These are phyloP conservation scores for Citrus maxima DNA, from an alignment of 345 rosid species.

Conservation along the genomic window DNA sequence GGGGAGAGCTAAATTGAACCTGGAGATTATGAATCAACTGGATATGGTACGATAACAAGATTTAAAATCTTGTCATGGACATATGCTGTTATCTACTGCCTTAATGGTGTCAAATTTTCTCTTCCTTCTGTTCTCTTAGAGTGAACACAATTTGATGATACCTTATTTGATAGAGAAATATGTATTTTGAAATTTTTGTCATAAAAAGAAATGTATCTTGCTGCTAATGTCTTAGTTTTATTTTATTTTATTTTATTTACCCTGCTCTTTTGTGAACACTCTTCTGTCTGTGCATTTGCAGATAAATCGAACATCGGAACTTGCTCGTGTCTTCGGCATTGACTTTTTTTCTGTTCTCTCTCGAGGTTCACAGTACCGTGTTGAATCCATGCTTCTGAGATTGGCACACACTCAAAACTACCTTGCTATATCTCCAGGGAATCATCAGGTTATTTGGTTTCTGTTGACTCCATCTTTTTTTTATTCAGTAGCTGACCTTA, in stretches of 20 bases:
- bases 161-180: background rate
- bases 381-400: conserved; percentile 95
- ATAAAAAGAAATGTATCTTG: background rate
- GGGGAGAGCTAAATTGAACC: conserved; percentile 71
- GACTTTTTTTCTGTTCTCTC: conserved; percentile 98
- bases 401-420: conserved; percentile 94
- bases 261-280: background rate
- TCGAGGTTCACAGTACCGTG: conserved; percentile 97
- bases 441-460: conserved; percentile 62
- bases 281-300: conserved; percentile 35
- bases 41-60: conserved; percentile 60
- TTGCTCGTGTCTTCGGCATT: conserved; percentile 95
- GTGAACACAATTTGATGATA: background rate
- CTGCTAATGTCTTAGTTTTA: background rate
- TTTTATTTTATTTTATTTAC: background rate
- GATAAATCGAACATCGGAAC: conserved; percentile 97
- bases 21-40: conserved; percentile 78
- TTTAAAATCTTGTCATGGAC: background rate
- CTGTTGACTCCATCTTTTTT: background rate
- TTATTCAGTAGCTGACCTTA: background rate
- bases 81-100: background rate
- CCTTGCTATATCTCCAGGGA: conserved; percentile 94
- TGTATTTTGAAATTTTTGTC: background rate
- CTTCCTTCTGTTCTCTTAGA: background rate
- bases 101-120: background rate